Percentiles rank a stretch among this genome's conserved stretches.
These are phyloP conservation scores for Trichoderma erinaceum DNA, from an alignment of 495 filamentous ascomycete species.

Conservation along the genomic window DNA sequence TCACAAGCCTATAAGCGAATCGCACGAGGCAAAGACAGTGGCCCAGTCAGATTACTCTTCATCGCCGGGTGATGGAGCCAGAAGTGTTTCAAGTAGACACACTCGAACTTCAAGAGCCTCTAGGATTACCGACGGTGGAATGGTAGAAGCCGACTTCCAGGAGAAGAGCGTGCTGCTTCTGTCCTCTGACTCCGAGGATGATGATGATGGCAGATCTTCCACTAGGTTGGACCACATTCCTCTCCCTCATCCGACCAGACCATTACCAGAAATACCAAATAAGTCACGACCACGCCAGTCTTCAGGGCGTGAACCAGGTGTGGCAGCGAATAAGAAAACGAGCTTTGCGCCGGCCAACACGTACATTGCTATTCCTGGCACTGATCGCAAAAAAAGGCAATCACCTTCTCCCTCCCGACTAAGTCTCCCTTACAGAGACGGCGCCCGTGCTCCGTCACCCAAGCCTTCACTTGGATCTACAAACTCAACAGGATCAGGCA, in stretches of 20 bases:
- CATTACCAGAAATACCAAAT: slow-evolving; percentile 17
- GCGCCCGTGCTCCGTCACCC: slow-evolving; percentile 13
- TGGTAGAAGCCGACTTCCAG: slow-evolving; percentile 37
- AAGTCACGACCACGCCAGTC: slow-evolving; percentile 20
- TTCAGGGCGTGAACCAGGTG: background rate
- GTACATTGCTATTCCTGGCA: slow-evolving; percentile 22
- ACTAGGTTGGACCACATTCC: background rate
- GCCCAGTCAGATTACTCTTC: slow-evolving; percentile 1
- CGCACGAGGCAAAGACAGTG: background rate
- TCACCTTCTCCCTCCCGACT: slow-evolving; percentile 21
- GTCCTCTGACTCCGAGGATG: slow-evolving; percentile 43
- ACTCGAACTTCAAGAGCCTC: slow-evolving; percentile 46
- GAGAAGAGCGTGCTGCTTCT: slow-evolving; percentile 43
- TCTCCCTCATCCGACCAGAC: background rate
- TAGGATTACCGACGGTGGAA: slow-evolving; percentile 35
- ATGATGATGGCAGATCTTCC: slow-evolving; percentile 29
- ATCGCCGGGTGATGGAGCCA: slow-evolving; percentile 32
- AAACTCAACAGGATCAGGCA: background rate
- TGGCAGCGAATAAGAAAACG: slow-evolving; percentile 20
- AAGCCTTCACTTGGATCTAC: slow-evolving; percentile 4
- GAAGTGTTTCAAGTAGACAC: slow-evolving; percentile 44
- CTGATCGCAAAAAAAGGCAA: background rate
- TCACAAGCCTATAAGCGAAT: slow-evolving; percentile 3
- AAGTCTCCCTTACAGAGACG: slow-evolving; percentile 16
- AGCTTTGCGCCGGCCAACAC: slow-evolving; percentile 24